Conservation (phyloP, 148 eudicot species). For the Camellia granthamiana region DNA sequence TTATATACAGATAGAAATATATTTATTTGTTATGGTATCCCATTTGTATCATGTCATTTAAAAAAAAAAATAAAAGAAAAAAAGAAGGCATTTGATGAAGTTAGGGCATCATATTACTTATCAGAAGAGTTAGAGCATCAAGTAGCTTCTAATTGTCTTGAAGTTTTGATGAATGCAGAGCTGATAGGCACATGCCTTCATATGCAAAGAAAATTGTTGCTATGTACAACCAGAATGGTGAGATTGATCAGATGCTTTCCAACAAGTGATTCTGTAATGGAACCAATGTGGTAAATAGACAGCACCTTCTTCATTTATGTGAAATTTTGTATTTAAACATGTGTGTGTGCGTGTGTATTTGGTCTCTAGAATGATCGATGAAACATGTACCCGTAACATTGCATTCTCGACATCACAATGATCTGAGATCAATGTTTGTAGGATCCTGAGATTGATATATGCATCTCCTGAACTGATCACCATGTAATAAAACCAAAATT, state of each 20-base stretch:
- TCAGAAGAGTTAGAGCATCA: neutral
- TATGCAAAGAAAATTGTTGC: constrained; percentile 86
- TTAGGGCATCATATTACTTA: neutral
- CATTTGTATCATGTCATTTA: no score
- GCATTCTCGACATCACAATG: neutral
- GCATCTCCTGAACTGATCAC: no score
- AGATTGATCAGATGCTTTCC: constrained; percentile 84
- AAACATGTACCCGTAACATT: neutral
- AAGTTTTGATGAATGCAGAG: constrained; percentile 51
- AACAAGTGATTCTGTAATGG: constrained; percentile 23
- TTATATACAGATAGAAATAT: no score
- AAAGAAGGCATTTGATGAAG: no score
- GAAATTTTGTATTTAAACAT: neutral
- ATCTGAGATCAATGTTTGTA: neutral
- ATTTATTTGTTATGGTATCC: no score
- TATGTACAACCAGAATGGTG: constrained; percentile 81
- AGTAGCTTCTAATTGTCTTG: constrained; percentile 1
- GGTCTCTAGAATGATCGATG: neutral
- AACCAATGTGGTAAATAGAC: neutral
- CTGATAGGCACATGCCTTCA: constrained; percentile 77
- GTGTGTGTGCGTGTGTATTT: neutral
- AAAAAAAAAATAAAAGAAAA: no score
- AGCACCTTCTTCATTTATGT: neutral
- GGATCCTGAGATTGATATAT: neutral
- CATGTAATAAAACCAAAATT: no score